Conservation (phyloP, 1,139 yeast genomes). For the Groenewaldozyma sp. region DNA sequence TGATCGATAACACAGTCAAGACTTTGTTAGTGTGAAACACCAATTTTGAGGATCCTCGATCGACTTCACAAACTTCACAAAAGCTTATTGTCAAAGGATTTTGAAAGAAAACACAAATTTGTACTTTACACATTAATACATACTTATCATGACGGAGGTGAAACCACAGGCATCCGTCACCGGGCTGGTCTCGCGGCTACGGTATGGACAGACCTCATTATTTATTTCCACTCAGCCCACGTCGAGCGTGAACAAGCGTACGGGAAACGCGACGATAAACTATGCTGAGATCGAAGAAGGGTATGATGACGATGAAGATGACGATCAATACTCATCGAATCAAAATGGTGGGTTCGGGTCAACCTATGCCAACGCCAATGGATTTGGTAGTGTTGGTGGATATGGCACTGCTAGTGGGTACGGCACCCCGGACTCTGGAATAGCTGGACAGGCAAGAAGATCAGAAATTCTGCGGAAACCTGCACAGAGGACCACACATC, state of each 20-base stretch:
- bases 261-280: constrained; percentile 52
- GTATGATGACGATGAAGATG: constrained; percentile 60
- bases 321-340: too few species aligned
- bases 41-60: too few species aligned
- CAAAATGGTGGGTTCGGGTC: constrained; percentile 1
- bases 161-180: constrained; percentile 68
- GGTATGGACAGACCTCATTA: constrained; percentile 58
- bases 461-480: constrained; percentile 22
- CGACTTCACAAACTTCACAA: too few species aligned
- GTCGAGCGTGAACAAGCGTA: constrained; percentile 70
- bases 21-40: too few species aligned
- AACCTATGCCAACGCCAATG: not conserved
- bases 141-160: not conserved
- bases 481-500: constrained; percentile 26
- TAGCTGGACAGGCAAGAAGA: constrained; percentile 9
- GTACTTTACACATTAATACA: too few species aligned
- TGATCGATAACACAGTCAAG: too few species aligned
- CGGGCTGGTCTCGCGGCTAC: constrained; percentile 56
- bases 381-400: not conserved
- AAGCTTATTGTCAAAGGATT: too few species aligned
- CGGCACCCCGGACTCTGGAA: constrained; percentile 3
- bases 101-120: too few species aligned
- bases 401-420: not conserved
- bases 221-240: constrained; percentile 63
- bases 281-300: constrained; percentile 80